Percentiles rank a stretch among this genome's conserved stretches.
phyloP scores from a whole-genome alignment of 1,139 yeast genomes.

The Eremothecium sinecaudum region DNA sequence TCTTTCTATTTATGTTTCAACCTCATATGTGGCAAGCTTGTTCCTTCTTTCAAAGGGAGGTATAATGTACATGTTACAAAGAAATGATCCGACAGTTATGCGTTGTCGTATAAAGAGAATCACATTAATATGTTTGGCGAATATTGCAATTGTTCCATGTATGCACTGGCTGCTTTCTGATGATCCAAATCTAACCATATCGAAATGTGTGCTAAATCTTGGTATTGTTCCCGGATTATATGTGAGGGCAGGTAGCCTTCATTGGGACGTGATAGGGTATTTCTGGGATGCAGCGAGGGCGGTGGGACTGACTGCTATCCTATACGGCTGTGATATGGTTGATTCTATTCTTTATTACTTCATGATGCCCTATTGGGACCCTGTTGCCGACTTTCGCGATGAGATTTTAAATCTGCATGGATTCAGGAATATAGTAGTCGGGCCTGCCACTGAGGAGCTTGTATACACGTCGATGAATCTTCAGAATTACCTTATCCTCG shows the following conservation, averaged over 20 bases:
- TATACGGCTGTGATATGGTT: constrained; percentile 53
- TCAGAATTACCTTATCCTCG: constrained; percentile 32
- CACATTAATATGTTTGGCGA: constrained; percentile 19
- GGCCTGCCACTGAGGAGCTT: constrained; percentile 84
- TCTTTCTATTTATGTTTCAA: constrained; percentile 21
- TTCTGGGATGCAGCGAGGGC: constrained; percentile 25
- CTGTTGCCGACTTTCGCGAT: constrained; percentile 16
- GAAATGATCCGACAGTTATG: constrained; percentile 42
- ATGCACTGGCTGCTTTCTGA: constrained; percentile 12
- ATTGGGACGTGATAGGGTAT: constrained; percentile 15
- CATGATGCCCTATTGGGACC: constrained; percentile 19
- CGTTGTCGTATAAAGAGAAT: constrained; percentile 31
- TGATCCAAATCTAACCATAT: constrained; percentile 8
- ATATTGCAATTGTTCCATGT: constrained; percentile 29
- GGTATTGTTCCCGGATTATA: constrained; percentile 29
- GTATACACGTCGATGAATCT: constrained; percentile 61
- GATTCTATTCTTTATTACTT: constrained; percentile 31
- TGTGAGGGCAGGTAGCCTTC: constrained; percentile 8
- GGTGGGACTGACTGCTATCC: constrained; percentile 33
- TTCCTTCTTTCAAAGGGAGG: constrained; percentile 16
- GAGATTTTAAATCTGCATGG: constrained; percentile 39
- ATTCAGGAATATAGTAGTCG: constrained; percentile 58
- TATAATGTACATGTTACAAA: constrained; percentile 22
- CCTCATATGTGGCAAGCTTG: constrained; percentile 23
- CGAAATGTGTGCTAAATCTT: constrained; percentile 15